phyloP scores from a whole-genome alignment of 164 flowering plant species.

The Stephania yunnanensis region DNA sequence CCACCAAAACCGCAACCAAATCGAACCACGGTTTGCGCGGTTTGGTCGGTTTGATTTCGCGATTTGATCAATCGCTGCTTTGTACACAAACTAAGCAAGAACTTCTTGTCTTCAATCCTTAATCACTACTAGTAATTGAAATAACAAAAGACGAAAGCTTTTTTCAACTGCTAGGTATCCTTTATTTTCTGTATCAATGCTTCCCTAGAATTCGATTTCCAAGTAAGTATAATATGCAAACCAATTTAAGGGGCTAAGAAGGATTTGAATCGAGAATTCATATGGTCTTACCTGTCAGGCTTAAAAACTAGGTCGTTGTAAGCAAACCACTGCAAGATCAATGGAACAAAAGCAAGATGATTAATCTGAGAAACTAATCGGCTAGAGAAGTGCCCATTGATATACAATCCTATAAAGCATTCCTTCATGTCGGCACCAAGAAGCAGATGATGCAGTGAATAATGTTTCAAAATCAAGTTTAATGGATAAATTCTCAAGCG shows the following conservation, averaged over 20 bases:
- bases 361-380: no score
- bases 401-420: no score
- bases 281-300: conserved; percentile 60
- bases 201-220: conserved; percentile 45
- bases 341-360: no score
- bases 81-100: neutral
- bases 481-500: neutral
- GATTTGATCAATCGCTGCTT: neutral
- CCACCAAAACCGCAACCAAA: no score
- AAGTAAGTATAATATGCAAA: neutral
- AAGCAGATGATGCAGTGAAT: no score
- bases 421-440: no score
- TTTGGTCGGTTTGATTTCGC: no score
- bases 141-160: neutral
- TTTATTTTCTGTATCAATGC: conserved; percentile 55
- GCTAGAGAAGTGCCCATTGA: no score
- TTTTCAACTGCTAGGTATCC: conserved; percentile 35
- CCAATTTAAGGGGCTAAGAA: neutral
- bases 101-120: neutral
- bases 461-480: neutral
- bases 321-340: conserved; percentile 71
- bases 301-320: conserved; percentile 69
- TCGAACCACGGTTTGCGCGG: no score
- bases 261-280: neutral
- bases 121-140: neutral